Evolutionary conservation across 1,284 basidiomycete genomes (phyloP), one percentile per base, ranked within the genome.

Genomic region (Cryptococcus wingfieldii): DNA sequence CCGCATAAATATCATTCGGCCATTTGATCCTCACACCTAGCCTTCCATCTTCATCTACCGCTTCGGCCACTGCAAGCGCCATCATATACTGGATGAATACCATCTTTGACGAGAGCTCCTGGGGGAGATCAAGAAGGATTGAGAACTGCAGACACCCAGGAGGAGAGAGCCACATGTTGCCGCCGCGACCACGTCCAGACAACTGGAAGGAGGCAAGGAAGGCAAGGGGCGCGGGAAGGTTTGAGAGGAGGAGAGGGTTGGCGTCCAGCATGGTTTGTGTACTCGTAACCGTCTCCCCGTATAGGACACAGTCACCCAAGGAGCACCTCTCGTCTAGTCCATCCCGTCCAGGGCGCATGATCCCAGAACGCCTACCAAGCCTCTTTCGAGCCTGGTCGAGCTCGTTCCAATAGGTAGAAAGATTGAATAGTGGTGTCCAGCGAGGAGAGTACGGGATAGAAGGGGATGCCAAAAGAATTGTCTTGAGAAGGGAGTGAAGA

Each of bases 31-130:
- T 82, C 5, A 95, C 83, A 5, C 80, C 80, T 0, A 82, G 66
- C 13, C 80, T 77, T 1, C 85, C 87, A 58, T 79, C 79, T 27
- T 72, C 75, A 60, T 75, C 78, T 19, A 71, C 68, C 0, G 90
- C 92, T 66, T 94, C 88, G 4, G 86, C 84, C n/a, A 98, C 86
- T 0, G 94, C 90, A 31, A 98, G 79, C 0, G 88, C 90, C 57
- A 89, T 88, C 0, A 99, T 82, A 71, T 98, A 98, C 70, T 99
- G 96, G n/a, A 95, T 79, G 69, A 99, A 96, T 14, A 98, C 91
- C 43, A 97, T 81, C 37, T 81, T 79, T 4, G 85, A 80, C 5
- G 85, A 84, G 54, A 90, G 77, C 0, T 73, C 63, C 0, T 80
- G 68, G 0, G 77, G 75, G 1, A 89, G 73, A 8, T 86, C 85